phyloP scores from a whole-genome alignment of 2,329 filamentous ascomycete genomes.

The Talaromyces verruculosus region DNA sequence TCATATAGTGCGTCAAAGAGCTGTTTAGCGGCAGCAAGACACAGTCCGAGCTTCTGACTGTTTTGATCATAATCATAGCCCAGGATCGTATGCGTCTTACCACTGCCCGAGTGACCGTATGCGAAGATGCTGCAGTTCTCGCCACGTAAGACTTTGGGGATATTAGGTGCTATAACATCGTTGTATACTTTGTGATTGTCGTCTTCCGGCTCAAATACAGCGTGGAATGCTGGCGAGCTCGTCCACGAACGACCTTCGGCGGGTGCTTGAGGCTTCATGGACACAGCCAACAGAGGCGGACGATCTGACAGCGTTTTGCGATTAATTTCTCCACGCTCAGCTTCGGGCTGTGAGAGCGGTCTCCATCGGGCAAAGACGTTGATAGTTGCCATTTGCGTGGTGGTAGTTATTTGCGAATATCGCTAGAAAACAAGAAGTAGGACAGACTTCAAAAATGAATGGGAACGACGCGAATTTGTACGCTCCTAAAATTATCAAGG shows the following conservation, averaged over 20 bases:
- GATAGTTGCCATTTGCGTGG: neutral
- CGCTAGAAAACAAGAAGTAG: neutral
- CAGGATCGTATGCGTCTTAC: slow-evolving; percentile 46
- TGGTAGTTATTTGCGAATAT: neutral
- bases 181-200: slow-evolving; percentile 34
- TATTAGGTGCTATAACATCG: slow-evolving; percentile 34
- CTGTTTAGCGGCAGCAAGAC: slow-evolving; percentile 36
- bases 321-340: neutral
- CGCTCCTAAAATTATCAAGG: neutral
- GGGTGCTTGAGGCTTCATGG: slow-evolving; percentile 1
- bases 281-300: neutral
- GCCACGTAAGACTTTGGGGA: slow-evolving; percentile 38
- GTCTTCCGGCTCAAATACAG: slow-evolving; percentile 26
- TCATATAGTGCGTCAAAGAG: slow-evolving; percentile 31
- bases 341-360: slow-evolving; percentile 4
- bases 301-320: neutral
- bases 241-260: slow-evolving; percentile 27
- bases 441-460: neutral
- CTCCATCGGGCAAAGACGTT: slow-evolving; percentile 11
- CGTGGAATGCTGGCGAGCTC: slow-evolving; percentile 28
- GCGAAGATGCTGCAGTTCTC: slow-evolving; percentile 46
- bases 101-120: slow-evolving; percentile 47
- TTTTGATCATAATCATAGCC: slow-evolving; percentile 45
- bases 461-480: neutral
- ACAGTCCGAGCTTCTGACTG: slow-evolving; percentile 39